These are phyloP conservation scores for Leccinum aurantiacum DNA, from an alignment of 768 basidiomycete species.

Conservation along the genomic window DNA sequence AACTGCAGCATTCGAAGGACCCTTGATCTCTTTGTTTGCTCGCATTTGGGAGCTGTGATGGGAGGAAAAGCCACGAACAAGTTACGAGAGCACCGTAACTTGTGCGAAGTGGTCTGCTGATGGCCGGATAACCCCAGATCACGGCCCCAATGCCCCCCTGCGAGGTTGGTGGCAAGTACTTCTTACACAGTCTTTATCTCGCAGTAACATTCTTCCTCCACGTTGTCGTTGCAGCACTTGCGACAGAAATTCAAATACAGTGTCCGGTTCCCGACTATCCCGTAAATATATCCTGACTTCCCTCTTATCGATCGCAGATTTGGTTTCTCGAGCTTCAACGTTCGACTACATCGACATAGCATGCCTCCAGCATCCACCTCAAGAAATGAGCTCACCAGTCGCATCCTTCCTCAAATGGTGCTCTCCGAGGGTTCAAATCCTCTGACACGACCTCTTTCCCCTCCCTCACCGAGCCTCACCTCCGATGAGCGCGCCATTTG, in stretches of 20 bases:
- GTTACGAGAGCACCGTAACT: too few species aligned
- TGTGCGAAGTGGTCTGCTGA: too few species aligned
- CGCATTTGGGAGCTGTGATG: too few species aligned
- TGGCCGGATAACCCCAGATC: background rate
- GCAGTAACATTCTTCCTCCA: background rate
- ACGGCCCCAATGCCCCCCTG: background rate
- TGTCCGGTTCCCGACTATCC: background rate
- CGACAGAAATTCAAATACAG: background rate
- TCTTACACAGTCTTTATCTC: background rate
- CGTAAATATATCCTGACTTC: background rate
- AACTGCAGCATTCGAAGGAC: too few species aligned
- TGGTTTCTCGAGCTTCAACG: background rate
- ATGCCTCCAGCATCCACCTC: conserved; percentile 11
- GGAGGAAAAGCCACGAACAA: too few species aligned
- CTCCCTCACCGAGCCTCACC: conserved; percentile 17
- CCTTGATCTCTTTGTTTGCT: too few species aligned
- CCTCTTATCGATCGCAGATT: background rate
- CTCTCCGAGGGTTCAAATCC: conserved; percentile 36
- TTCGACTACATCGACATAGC: background rate
- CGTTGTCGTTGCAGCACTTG: background rate
- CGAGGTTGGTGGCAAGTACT: background rate
- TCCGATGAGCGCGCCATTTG: conserved; percentile 31
- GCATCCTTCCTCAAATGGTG: conserved; percentile 33
- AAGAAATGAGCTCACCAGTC: conserved; percentile 30
- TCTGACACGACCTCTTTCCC: conserved; percentile 29